phyloP scores from a whole-genome alignment of 2,329 filamentous ascomycete species.

The Microcyclospora pomicola region DNA sequence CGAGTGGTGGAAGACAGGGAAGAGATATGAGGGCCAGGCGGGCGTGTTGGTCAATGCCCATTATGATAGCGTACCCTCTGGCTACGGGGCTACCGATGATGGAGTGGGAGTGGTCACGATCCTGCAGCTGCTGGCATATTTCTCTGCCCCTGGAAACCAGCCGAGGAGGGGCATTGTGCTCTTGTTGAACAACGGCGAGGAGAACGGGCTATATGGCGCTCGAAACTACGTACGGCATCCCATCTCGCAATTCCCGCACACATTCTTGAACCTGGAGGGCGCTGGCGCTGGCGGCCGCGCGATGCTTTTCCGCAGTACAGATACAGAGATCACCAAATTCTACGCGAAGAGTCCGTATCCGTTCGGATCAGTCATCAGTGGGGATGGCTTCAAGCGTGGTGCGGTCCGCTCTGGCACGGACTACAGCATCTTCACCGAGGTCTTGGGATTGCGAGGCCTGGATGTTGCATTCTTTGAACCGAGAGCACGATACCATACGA shows the following conservation, averaged over 20 bases:
- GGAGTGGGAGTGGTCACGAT: conserved; percentile 79
- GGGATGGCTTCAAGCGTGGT: conserved; percentile 69
- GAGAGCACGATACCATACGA: conserved; percentile 76
- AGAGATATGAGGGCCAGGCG: conserved; percentile 35
- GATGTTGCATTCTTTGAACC: conserved; percentile 88
- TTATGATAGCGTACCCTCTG: conserved; percentile 85
- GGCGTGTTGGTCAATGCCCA: conserved; percentile 90
- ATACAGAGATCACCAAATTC: conserved; percentile 68
- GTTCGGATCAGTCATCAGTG: conserved; percentile 69
- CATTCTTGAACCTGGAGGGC: conserved; percentile 89
- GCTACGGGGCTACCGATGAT: conserved; percentile 86
- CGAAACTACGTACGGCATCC: conserved; percentile 73
- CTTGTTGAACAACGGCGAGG: conserved; percentile 89
- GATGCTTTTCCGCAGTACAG: conserved; percentile 74
- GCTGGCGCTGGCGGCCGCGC: conserved; percentile 84
- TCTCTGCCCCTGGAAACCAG: conserved; percentile 52
- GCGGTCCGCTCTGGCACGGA: conserved; percentile 78
- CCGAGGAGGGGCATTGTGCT: conserved; percentile 71
- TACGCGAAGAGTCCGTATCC: conserved; percentile 62
- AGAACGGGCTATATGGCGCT: conserved; percentile 82
- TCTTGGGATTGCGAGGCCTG: conserved; percentile 69
- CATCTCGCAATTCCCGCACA: conserved; percentile 64
- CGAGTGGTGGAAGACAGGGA: conserved; percentile 52
- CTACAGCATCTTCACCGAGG: conserved; percentile 66
- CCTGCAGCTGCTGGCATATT: conserved; percentile 76